Evolutionary conservation across 2,329 filamentous ascomycete species (phyloP).

Genomic region (Ophiostoma novo-ulmi): DNA sequence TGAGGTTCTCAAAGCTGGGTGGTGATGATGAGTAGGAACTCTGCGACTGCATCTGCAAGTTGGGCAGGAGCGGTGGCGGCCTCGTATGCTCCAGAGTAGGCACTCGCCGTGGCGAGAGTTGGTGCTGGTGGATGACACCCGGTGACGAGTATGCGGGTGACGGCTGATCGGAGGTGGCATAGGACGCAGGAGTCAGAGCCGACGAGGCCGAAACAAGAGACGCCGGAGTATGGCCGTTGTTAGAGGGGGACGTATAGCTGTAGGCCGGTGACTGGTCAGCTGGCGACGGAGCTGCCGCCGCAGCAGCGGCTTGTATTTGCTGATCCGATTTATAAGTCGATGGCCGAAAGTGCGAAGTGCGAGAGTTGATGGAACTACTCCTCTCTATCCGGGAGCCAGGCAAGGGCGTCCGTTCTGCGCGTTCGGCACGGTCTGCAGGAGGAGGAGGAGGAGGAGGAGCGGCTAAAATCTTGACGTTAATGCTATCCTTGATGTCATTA

Average conservation of each 20-base stretch:
- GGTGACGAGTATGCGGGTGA: not conserved
- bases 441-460: not conserved
- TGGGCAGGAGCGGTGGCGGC: not conserved
- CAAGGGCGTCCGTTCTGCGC: not conserved
- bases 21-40: not conserved
- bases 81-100: not conserved
- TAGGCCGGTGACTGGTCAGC: not conserved
- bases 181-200: conserved; percentile 37
- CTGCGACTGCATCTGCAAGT: not conserved
- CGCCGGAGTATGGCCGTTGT: not conserved
- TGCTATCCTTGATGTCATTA: not conserved
- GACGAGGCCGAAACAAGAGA: not conserved
- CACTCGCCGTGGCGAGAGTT: not conserved
- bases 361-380: not conserved
- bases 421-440: not conserved
- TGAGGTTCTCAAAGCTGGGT: not conserved
- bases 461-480: not conserved
- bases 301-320: not conserved
- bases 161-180: not conserved
- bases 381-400: not conserved
- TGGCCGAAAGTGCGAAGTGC: too few relatives aligned
- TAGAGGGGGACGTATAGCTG: not conserved
- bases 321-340: not conserved
- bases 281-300: not conserved
- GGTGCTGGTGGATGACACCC: not conserved